phyloP scores from a whole-genome alignment of 1,139 yeast species.

The Candida sojae region DNA sequence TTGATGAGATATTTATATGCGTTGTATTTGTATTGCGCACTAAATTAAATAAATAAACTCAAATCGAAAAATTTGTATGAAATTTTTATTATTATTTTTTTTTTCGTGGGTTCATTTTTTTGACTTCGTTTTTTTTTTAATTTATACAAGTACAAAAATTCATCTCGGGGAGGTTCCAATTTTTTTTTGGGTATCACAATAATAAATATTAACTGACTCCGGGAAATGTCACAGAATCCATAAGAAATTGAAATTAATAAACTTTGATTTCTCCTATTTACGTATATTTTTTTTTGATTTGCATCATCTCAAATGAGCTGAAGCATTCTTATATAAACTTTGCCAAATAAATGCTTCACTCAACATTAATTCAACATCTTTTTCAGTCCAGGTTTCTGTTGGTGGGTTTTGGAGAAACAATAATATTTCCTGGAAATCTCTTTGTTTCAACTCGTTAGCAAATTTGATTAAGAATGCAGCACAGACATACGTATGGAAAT shows the following conservation, averaged over 20 bases:
- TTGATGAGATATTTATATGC: background rate
- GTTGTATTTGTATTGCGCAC: background rate
- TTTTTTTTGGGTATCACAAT: too few relatives aligned
- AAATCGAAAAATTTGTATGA: too few relatives aligned
- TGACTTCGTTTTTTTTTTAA: background rate
- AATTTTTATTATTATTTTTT: too few relatives aligned
- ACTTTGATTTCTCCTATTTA: too few relatives aligned
- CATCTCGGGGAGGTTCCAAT: too few relatives aligned
- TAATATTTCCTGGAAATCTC: slow-evolving; percentile 94
- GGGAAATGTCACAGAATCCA: too few relatives aligned
- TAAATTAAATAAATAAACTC: background rate
- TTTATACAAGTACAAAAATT: background rate
- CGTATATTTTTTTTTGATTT: background rate
- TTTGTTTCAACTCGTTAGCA: slow-evolving; percentile 71
- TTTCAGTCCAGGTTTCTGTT: slow-evolving; percentile 80
- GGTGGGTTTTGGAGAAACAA: slow-evolving; percentile 90
- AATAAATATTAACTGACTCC: too few relatives aligned
- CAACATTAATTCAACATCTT: slow-evolving; percentile 84
- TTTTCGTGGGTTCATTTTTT: background rate
- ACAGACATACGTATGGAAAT: slow-evolving; percentile 95
- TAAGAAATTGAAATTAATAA: too few relatives aligned
- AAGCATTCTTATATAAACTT: slow-evolving; percentile 83
- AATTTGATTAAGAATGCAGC: slow-evolving; percentile 95
- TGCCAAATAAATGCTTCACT: slow-evolving; percentile 99
- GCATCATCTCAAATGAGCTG: slow-evolving; percentile 64